Percentiles rank a stretch among this genome's conserved stretches.
Evolutionary conservation across 768 basidiomycete species (phyloP).

Genomic region (Rhizopogon roseolus): DNA sequence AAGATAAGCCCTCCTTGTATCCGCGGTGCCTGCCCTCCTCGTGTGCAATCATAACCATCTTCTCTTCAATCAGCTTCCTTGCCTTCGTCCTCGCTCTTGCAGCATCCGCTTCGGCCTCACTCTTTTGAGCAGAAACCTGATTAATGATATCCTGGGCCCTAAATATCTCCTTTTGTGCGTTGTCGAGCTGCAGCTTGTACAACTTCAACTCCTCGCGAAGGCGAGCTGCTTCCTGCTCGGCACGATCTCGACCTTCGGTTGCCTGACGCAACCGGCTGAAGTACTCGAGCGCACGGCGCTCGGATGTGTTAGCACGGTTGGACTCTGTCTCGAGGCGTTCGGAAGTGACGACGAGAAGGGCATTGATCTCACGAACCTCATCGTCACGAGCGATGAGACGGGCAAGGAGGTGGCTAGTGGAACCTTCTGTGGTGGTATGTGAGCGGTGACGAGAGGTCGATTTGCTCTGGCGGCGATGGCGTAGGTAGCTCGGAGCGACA

Average conservation of each 20-base stretch:
- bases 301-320: conserved; percentile 38
- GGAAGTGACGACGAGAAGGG: conserved; percentile 16
- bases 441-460: conserved; percentile 22
- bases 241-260: conserved; percentile 32
- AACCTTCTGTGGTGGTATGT: conserved; percentile 20
- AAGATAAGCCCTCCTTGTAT: conserved; percentile 36
- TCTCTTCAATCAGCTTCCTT: conserved; percentile 37
- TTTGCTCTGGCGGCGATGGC: conserved; percentile 20
- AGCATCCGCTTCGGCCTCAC: conserved; percentile 42
- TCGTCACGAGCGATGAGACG: conserved; percentile 25
- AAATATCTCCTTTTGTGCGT: conserved; percentile 39
- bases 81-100: conserved; percentile 41
- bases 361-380: conserved; percentile 26
- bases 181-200: conserved; percentile 42
- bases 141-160: conserved; percentile 39
- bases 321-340: conserved; percentile 38
- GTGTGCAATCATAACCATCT: conserved; percentile 33
- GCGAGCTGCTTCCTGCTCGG: conserved; percentile 34
- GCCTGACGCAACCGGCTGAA: conserved; percentile 36
- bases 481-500: conserved; percentile 10
- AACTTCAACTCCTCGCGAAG: conserved; percentile 38
- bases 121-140: conserved; percentile 36
- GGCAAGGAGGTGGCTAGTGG: conserved; percentile 25
- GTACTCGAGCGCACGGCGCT: conserved; percentile 42
- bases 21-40: conserved; percentile 40